Base-by-base conservation (phyloP, 2,329 filamentous ascomycete genomes). In the Nothopassalora personata region DNA sequence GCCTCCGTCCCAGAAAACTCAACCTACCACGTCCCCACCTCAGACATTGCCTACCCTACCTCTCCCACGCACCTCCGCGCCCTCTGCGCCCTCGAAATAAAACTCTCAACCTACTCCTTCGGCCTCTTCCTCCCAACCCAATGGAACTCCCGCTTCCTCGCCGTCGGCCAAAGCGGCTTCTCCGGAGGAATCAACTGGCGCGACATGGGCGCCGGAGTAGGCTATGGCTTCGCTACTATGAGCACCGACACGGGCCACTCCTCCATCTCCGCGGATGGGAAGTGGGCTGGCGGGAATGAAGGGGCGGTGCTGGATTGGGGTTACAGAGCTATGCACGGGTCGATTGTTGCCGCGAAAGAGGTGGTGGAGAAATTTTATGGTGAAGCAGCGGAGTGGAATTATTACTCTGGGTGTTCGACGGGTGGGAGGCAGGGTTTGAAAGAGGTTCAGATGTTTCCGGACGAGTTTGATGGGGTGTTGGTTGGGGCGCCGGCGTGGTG, bases 381-480 rank as follows among this genome's bases (percentile, higher is more conserved):
- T 2, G 73, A 67, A 8, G 65, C 70, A 0, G 73, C 76, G 1
- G 68, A 71, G 11, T 79, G 78, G 54, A 79, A 76, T 6, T 86
- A 86, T 69, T 86, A 80, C 60, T 66, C 80, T 2, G 84, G 84
- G 7, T 86, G 84, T 66, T 85, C 82, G 0, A 80, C 81, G 0
- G 84, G 85, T 6, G 83, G 84, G 0, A 56, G 83, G 0, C 81
- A 86, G 72, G 84, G 82, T 3, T 72, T 83, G 34, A 81, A 81
- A 55, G 77, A 79, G 6, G 78, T 81, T 0, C 78, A 86, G 63
- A 66, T 72, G 13, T 84, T 78, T 60, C 82, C 84, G 0, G 73
- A 79, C 0, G 82, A 85, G 60, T 85, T 85, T 57, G 81, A 85
- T 63, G 83, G 83, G 19, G 75, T 82, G 9, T 66, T 85, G 1